Evolutionary conservation across 2,329 filamentous ascomycete species (phyloP), one percentile per base, ranked within the genome.

Genomic region (Pseudopyrenochaeta lycopersici): DNA sequence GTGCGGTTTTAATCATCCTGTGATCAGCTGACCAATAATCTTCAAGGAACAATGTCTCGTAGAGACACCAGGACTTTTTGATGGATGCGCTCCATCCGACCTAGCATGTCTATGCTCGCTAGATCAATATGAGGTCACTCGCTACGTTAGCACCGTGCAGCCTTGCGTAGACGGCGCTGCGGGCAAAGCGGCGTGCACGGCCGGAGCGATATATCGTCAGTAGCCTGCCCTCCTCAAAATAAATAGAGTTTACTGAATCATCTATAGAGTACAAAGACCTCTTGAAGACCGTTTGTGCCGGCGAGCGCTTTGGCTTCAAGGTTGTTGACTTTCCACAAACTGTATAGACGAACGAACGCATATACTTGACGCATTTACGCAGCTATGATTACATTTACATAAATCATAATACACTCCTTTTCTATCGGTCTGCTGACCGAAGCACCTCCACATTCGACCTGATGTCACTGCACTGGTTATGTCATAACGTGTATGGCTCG

Each of bases 181-280:
- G 7, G 60, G 58, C 41, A 53, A 42, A 30, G 35, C 40, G 27
- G n/a, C 17, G 1, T 67, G 62, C 49, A 58, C 64, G n/a, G 49
- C 32, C 11, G 64, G 64, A 23, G 64, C 49, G 3, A 54, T 56
- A 30, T 53, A 53, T 10, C 49, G 64, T 65, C 48, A 54, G 64
- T 45, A 9, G 17, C 1, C 14, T 39, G 11, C 15, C 18, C 18
- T 2, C 1, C 21, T 7, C 18, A 0, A 30, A 15, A 7, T 31
- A 7, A 15, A n/a, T 41, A 15, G 18, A 41, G 10, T n/a, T 2
- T 31, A 42, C 56, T 63, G 35, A 63, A 52, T 40, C 11, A 33
- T 1, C 29, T 4, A 2, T 32, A 66, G 63, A 63, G 17, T 66
- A 66, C 51, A 62, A 67, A 27, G 38, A 54, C 4, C 29, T 63